Conservation (phyloP, 352 stramenopile genomes). For the Globisporangium yorkense region DNA sequence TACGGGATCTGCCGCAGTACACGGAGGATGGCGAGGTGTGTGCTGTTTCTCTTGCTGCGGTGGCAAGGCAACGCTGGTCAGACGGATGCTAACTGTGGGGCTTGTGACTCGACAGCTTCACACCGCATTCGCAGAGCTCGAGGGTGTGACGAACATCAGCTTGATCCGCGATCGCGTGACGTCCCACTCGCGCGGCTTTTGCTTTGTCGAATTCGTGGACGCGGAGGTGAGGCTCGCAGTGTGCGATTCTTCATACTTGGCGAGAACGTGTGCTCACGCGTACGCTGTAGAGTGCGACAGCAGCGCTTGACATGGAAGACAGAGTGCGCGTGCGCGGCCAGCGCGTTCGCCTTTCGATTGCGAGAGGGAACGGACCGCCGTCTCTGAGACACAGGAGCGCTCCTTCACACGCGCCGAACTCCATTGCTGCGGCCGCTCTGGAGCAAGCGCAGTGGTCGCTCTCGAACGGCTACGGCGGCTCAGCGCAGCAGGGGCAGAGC, state of each 20-base stretch:
- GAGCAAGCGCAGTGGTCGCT: constrained; percentile 81
- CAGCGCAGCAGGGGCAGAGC: neutral
- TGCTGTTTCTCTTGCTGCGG: neutral
- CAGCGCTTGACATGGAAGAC: constrained; percentile 25
- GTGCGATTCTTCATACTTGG: neutral
- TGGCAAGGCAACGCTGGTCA: neutral
- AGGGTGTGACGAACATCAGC: constrained; percentile 63
- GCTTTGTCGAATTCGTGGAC: constrained; percentile 72
- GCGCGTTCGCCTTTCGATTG: constrained; percentile 52
- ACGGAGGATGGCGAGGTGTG: constrained; percentile 73
- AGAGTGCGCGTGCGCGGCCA: constrained; percentile 30
- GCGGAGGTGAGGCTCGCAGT: constrained; percentile 33
- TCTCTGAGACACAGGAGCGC: constrained; percentile 1
- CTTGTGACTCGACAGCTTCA: constrained; percentile 41
- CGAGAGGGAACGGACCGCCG: constrained; percentile 25
- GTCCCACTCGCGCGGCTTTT: constrained; percentile 64
- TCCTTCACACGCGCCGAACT: constrained; percentile 20
- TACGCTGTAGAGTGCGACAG: constrained; percentile 14
- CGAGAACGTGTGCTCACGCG: neutral
- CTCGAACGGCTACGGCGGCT: constrained; percentile 39
- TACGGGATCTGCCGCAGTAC: constrained; percentile 64
- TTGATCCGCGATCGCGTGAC: constrained; percentile 68
- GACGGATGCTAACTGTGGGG: neutral
- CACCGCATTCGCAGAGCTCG: constrained; percentile 55
- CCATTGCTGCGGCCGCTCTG: constrained; percentile 53